These are phyloP conservation scores for Halophytophthora batemanensis DNA, from an alignment of 352 stramenopile genomes.

Conservation along the genomic window DNA sequence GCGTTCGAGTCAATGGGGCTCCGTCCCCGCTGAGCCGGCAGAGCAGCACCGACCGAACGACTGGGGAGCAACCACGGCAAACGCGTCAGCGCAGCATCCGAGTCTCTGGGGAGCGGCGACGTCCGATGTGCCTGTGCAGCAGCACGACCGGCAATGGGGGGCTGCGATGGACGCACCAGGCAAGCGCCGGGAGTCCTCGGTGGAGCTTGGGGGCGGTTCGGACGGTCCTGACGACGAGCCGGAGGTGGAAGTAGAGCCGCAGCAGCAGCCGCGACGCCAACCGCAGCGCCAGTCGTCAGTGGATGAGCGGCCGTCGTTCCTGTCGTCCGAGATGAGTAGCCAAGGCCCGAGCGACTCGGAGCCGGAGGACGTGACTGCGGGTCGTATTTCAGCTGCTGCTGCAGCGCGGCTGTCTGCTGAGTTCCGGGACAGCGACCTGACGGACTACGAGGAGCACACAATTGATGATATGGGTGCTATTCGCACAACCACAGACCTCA, in stretches of 20 bases:
- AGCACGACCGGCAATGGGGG: constrained; percentile 12
- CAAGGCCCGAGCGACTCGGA: constrained; percentile 22
- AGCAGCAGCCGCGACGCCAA: constrained; percentile 14
- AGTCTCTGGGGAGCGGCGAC: no score
- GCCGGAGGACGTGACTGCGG: constrained; percentile 13
- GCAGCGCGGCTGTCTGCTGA: constrained; percentile 18
- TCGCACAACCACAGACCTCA: constrained; percentile 42
- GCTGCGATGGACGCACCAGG: background rate
- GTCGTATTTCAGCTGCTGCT: constrained; percentile 23
- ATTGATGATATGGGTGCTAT: constrained; percentile 36
- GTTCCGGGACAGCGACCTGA: constrained; percentile 31
- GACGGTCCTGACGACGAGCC: constrained; percentile 28
- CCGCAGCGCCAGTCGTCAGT: constrained; percentile 2
- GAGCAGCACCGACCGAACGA: constrained; percentile 4
- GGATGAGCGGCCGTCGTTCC: constrained; percentile 28
- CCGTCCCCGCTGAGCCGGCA: background rate
- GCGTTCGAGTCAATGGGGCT: constrained; percentile 3
- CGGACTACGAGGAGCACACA: constrained; percentile 45
- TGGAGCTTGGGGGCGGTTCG: constrained; percentile 15
- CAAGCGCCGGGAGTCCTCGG: constrained; percentile 13
- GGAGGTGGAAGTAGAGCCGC: constrained; percentile 12
- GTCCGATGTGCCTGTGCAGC: background rate
- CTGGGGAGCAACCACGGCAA: background rate
- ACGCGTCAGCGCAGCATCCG: no score
- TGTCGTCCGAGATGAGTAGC: constrained; percentile 32